Evolutionary conservation across 306 rosid genomes (phyloP).

Genomic region (Begonia fuchsioides): DNA sequence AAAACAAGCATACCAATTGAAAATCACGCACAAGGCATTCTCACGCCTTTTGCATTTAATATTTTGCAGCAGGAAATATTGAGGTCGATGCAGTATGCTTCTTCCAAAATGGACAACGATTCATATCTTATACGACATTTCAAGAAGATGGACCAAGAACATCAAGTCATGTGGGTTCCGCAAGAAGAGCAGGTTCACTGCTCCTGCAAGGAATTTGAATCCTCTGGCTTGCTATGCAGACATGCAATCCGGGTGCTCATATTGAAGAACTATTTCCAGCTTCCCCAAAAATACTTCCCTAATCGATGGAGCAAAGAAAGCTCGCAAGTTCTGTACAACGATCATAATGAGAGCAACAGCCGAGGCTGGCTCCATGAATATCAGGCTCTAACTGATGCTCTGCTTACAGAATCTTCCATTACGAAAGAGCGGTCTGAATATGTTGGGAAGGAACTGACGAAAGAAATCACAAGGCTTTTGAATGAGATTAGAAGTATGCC

Average conservation of each 20-base stretch:
- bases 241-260: slow-evolving; percentile 57
- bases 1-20: slow-evolving; percentile 80
- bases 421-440: slow-evolving; percentile 80
- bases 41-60: slow-evolving; percentile 75
- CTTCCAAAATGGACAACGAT: slow-evolving; percentile 65
- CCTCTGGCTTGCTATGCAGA: slow-evolving; percentile 80
- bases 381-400: slow-evolving; percentile 51
- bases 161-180: slow-evolving; percentile 58
- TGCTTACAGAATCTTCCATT: slow-evolving; percentile 59
- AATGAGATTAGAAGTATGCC: slow-evolving; percentile 73
- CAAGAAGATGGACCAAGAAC: slow-evolving; percentile 59
- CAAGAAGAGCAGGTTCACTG: slow-evolving; percentile 74
- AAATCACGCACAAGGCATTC: slow-evolving; percentile 65
- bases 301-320: slow-evolving; percentile 66
- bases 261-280: slow-evolving; percentile 72
- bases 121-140: slow-evolving; percentile 60
- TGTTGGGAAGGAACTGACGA: slow-evolving; percentile 45
- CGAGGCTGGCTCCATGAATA: slow-evolving; percentile 75
- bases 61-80: slow-evolving; percentile 62
- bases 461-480: slow-evolving; percentile 59
- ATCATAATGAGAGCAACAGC: slow-evolving; percentile 19
- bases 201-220: slow-evolving; percentile 91
- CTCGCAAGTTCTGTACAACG: slow-evolving; percentile 32
- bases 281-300: slow-evolving; percentile 64
- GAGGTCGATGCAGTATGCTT: slow-evolving; percentile 71